Base-by-base conservation (phyloP, 352 stramenopile genomes). In the Nothophytophthora sp. region DNA sequence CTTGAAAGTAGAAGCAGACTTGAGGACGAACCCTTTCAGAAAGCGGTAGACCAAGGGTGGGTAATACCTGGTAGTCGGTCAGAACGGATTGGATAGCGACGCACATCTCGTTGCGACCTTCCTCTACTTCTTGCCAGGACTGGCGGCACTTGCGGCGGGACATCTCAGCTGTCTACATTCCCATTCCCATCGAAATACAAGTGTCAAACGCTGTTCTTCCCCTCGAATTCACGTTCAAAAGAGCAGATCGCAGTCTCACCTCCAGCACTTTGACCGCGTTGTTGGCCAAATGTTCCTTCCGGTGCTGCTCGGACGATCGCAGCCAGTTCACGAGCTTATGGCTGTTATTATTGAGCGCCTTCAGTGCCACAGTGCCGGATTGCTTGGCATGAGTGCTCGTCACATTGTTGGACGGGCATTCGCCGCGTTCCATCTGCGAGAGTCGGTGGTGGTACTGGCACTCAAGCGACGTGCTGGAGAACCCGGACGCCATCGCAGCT, bases 311-410 rank as follows among this genome's bases (percentile, higher is more conserved):
- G 0, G 72, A 89, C 5, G 81, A 64, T 5, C 86, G 48, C 11
- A 95, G 51, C 84, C 84, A 95, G 16, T 77, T 90, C 3, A 92
- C 81, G 13, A 95, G 70, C 59, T 92, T 92, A 12, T 81, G 62
- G 28, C 76, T 76, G 53, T 80, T 87, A 33, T 76, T 82, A 50
- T 86, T 86, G 60, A 83, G 63, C 15, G 45, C 59, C 43, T 69
- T 60, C 15, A 67, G 43, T 11, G 48, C 50, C 13, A 35, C 43
- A n/a, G 37, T 37, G 37, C 52, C 49, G 5, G 40, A 46, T 1
- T 41, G 22, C 52, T 58, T 66, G 32, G 56, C 50, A 0, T 34
- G 20, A 3, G 44, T 28, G 23, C 48, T 46, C 20, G 25, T 20
- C 3, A 20, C 12, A 18, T 12, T 4, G 20, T 59, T 55, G 4